Percentiles rank a stretch among this genome's conserved stretches.
Evolutionary conservation across 1,284 basidiomycete genomes (phyloP).

Genomic region (Ganoderma lucidum): DNA sequence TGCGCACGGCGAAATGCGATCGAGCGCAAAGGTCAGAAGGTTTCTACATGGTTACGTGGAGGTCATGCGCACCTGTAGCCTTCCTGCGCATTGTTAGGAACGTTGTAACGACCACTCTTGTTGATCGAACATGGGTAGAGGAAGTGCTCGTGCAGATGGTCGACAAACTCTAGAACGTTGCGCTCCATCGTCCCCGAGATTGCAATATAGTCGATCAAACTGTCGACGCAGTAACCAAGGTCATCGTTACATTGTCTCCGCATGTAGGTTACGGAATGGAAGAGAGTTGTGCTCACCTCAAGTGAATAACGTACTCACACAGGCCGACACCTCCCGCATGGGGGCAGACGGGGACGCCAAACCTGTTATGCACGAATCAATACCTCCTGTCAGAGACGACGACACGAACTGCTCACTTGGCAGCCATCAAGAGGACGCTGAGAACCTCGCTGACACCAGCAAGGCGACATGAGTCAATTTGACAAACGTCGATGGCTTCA

Average conservation of each 20-base stretch:
- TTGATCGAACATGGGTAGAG: slow-evolving; percentile 91
- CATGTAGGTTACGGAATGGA: neutral
- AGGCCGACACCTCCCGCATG: slow-evolving; percentile 96
- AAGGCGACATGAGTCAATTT: slow-evolving; percentile 94
- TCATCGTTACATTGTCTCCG: neutral
- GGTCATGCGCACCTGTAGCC: slow-evolving; percentile 69
- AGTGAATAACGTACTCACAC: slow-evolving; percentile 92
- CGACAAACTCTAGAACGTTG: slow-evolving; percentile 90
- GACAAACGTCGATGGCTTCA: slow-evolving; percentile 94
- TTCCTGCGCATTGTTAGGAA: slow-evolving; percentile 69
- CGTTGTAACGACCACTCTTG: slow-evolving; percentile 84
- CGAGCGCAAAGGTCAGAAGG: neutral
- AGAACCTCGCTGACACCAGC: slow-evolving; percentile 95
- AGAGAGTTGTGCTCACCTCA: slow-evolving; percentile 56
- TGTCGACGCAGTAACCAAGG: slow-evolving; percentile 38
- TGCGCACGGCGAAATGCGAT: slow-evolving; percentile 36
- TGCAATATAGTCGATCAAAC: slow-evolving; percentile 91
- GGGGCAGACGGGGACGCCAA: slow-evolving; percentile 89
- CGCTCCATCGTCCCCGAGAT: slow-evolving; percentile 92
- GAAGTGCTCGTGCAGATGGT: slow-evolving; percentile 96
- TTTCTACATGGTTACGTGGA: neutral
- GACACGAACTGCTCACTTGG: slow-evolving; percentile 68
- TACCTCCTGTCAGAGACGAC: neutral
- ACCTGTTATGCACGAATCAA: slow-evolving; percentile 50
- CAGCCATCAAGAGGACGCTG: slow-evolving; percentile 92